phyloP scores from a whole-genome alignment of 306 rosid genomes.

The Pterocarpus macrocarpus region DNA sequence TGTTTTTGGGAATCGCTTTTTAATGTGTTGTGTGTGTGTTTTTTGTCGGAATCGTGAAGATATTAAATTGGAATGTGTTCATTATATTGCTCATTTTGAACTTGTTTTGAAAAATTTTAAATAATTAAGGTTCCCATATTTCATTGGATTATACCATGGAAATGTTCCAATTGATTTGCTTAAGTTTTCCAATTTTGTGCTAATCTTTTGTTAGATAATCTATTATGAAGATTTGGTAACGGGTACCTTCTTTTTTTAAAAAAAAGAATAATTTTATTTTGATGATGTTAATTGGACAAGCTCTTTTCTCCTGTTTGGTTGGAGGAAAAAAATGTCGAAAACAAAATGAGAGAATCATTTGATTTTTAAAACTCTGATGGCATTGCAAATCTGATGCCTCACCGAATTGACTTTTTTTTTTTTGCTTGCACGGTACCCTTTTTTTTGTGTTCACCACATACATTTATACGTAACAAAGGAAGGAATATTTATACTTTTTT shows the following conservation, averaged over 20 bases:
- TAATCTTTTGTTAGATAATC: conserved; percentile 1
- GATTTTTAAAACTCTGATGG: not conserved
- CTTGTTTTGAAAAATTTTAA: not conserved
- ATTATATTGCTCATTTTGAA: conserved; percentile 3
- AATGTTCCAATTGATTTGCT: conserved; percentile 48
- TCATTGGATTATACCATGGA: conserved; percentile 28
- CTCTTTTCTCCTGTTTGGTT: conserved; percentile 2
- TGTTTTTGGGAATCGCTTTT: conserved; percentile 33
- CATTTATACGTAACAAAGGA: not conserved
- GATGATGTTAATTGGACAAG: conserved; percentile 24
- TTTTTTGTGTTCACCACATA: not conserved
- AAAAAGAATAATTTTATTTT: not conserved
- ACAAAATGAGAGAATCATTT: conserved; percentile 20
- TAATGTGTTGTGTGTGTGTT: not conserved
- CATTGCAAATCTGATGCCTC: conserved; percentile 2
- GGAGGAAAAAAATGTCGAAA: conserved; percentile 18
- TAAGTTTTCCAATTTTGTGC: conserved; percentile 14
- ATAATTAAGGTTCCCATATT: conserved; percentile 1
- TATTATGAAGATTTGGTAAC: conserved; percentile 11
- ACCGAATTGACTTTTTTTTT: conserved; percentile 1
- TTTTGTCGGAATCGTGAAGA: conserved; percentile 10
- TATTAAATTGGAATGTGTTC: conserved; percentile 27
- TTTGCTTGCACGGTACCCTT: conserved; percentile 6
- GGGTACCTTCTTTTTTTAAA: too few species aligned
- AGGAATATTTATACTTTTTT: conserved; percentile 18